Evolutionary conservation across 495 filamentous ascomycete genomes (phyloP).

Genomic region (Penicillium taxi): DNA sequence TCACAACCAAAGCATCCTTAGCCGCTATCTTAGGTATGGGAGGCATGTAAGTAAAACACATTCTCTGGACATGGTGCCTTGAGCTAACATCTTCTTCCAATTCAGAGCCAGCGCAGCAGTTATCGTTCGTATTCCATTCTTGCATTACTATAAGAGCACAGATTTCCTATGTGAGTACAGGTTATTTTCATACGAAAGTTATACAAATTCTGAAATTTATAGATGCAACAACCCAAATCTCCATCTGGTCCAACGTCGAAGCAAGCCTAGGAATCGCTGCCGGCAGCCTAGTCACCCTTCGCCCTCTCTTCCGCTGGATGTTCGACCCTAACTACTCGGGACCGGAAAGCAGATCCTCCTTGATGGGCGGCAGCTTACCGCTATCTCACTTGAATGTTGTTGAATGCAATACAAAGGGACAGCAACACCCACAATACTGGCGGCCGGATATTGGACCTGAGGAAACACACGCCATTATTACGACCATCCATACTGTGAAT

Average conservation of each 20-base stretch:
- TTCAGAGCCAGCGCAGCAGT: constrained; percentile 31
- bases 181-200: background rate
- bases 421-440: constrained; percentile 29
- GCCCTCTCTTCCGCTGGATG: constrained; percentile 42
- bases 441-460: constrained; percentile 25
- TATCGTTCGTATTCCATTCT: constrained; percentile 29
- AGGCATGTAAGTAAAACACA: constrained; percentile 25
- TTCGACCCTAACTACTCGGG: constrained; percentile 25
- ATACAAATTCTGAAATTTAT: constrained; percentile 7
- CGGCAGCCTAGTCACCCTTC: constrained; percentile 41
- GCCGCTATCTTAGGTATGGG: constrained; percentile 35
- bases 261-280: constrained; percentile 40
- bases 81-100: background rate
- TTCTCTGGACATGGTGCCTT: background rate
- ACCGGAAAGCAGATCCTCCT: constrained; percentile 21
- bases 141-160: constrained; percentile 11
- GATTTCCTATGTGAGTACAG: constrained; percentile 14
- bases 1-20: constrained; percentile 28
- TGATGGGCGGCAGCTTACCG: constrained; percentile 26
- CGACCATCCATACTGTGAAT: constrained; percentile 26
- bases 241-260: constrained; percentile 43
- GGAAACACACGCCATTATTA: constrained; percentile 20
- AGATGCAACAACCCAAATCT: constrained; percentile 38
- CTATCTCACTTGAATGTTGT: too few species aligned
- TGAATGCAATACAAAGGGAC: too few species aligned